Percentiles rank a stretch among this genome's conserved stretches.
These are phyloP conservation scores for Colletotrichum abscissum DNA, from an alignment of 2,329 filamentous ascomycete species.

Conservation along the genomic window DNA sequence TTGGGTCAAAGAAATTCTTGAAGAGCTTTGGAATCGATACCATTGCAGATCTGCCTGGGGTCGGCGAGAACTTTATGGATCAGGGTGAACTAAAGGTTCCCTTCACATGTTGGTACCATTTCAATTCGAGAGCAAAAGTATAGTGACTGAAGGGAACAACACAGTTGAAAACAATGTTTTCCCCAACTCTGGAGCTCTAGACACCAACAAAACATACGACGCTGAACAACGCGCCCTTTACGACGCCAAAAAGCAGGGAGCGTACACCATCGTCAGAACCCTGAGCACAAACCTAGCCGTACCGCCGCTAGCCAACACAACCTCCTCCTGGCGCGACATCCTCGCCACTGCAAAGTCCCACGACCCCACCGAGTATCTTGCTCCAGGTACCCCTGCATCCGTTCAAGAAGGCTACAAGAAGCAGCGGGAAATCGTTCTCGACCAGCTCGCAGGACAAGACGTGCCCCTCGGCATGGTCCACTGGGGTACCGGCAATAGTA, in stretches of 20 bases:
- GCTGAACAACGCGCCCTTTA: slow-evolving; percentile 47
- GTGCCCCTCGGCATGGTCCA: slow-evolving; percentile 43
- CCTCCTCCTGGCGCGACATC: slow-evolving; percentile 42
- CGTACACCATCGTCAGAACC: slow-evolving; percentile 44
- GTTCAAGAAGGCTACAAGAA: slow-evolving; percentile 50
- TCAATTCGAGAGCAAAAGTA: not conserved
- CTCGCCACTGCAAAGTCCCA: slow-evolving; percentile 42
- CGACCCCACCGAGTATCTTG: slow-evolving; percentile 44
- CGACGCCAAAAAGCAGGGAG: slow-evolving; percentile 41
- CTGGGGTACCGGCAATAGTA: slow-evolving; percentile 45
- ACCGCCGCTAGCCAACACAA: slow-evolving; percentile 47
- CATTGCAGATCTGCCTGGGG: slow-evolving; percentile 57
- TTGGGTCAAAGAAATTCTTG: slow-evolving; percentile 53
- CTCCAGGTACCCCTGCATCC: slow-evolving; percentile 43
- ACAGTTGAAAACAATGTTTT: slow-evolving; percentile 40
- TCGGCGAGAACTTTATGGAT: slow-evolving; percentile 60
- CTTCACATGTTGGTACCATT: slow-evolving; percentile 36
- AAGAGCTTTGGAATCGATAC: slow-evolving; percentile 50
- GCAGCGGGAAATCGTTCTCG: slow-evolving; percentile 46
- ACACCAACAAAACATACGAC: slow-evolving; percentile 47
- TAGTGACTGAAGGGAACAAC: not conserved
- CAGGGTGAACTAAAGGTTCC: slow-evolving; percentile 44
- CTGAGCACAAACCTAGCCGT: slow-evolving; percentile 44
- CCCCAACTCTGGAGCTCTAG: slow-evolving; percentile 43
- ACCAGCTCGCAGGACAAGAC: slow-evolving; percentile 42